These are phyloP conservation scores for Neostapfia colusana DNA, from an alignment of 176 grass and related monocot species.

Conservation along the genomic window DNA sequence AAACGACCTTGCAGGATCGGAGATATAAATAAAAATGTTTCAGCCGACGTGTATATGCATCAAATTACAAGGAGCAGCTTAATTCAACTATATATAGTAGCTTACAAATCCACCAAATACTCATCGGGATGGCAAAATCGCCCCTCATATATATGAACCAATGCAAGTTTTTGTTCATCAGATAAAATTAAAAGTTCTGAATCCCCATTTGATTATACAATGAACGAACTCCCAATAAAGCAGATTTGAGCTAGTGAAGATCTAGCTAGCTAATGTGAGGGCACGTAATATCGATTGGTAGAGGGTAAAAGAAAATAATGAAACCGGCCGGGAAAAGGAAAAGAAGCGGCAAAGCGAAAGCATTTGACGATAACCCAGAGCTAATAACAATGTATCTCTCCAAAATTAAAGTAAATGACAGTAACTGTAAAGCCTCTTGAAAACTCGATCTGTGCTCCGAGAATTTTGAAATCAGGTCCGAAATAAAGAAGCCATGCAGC, in stretches of 20 bases:
- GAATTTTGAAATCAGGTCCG: not conserved
- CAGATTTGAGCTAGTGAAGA: not conserved
- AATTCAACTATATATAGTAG: not conserved
- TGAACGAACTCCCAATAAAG: not conserved
- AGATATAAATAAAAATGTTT: not conserved
- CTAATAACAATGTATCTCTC: not conserved
- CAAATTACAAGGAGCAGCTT: constrained; percentile 27
- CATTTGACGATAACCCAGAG: not conserved
- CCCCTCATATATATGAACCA: too few relatives aligned
- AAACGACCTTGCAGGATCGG: not conserved
- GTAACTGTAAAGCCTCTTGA: not conserved
- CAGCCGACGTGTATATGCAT: not conserved
- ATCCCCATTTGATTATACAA: not conserved
- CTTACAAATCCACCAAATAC: not conserved
- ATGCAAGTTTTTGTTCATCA: too few relatives aligned
- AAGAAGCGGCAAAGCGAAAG: not conserved
- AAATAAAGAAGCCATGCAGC: not conserved
- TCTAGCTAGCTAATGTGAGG: not conserved
- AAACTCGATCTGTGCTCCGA: not conserved
- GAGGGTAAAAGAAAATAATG: not conserved
- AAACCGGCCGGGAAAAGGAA: not conserved
- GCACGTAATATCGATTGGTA: not conserved
- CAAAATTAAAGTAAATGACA: not conserved
- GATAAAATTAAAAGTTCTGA: too few relatives aligned
- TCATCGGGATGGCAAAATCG: not conserved